Conservation (phyloP, 1,139 yeast species). For the Lodderomyces jiufengensis region DNA sequence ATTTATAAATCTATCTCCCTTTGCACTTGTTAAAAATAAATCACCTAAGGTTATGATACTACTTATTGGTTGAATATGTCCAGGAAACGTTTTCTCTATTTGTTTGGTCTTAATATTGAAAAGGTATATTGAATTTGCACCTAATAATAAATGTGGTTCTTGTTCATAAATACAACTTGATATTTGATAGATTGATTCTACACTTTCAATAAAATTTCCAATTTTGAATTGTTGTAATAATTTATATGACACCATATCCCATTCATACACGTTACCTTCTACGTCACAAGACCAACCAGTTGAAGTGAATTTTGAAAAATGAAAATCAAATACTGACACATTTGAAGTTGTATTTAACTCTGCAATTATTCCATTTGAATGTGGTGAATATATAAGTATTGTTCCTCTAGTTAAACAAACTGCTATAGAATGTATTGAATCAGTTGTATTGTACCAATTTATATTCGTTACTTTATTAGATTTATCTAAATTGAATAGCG, state of each 20-base stretch:
- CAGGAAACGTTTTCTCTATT: constrained; percentile 56
- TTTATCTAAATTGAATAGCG: constrained; percentile 52
- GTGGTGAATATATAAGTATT: constrained; percentile 65
- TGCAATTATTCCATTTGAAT: constrained; percentile 51
- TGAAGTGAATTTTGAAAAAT: constrained; percentile 37
- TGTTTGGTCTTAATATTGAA: constrained; percentile 38
- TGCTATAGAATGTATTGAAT: constrained; percentile 41
- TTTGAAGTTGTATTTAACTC: constrained; percentile 52
- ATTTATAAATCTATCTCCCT: constrained; percentile 75
- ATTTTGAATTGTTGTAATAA: constrained; percentile 42
- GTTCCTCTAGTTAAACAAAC: constrained; percentile 68
- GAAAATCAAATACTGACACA: constrained; percentile 52
- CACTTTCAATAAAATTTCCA: constrained; percentile 31
- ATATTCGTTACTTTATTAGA: constrained; percentile 50
- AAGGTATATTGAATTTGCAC: constrained; percentile 59
- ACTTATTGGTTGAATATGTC: constrained; percentile 66
- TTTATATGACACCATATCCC: constrained; percentile 51
- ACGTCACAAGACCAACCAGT: constrained; percentile 64
- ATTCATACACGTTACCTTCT: constrained; percentile 59
- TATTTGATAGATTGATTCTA: constrained; percentile 32
- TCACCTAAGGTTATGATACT: constrained; percentile 38
- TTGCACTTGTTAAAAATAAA: constrained; percentile 63
- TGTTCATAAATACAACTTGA: constrained; percentile 33
- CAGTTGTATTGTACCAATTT: constrained; percentile 48
- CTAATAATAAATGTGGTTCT: constrained; percentile 51